A percentile compares a stretch with the other conserved stretches of the same genome.
These are phyloP conservation scores for Fusarium subtropicale DNA, from an alignment of 2,329 filamentous ascomycete species.

Conservation along the genomic window DNA sequence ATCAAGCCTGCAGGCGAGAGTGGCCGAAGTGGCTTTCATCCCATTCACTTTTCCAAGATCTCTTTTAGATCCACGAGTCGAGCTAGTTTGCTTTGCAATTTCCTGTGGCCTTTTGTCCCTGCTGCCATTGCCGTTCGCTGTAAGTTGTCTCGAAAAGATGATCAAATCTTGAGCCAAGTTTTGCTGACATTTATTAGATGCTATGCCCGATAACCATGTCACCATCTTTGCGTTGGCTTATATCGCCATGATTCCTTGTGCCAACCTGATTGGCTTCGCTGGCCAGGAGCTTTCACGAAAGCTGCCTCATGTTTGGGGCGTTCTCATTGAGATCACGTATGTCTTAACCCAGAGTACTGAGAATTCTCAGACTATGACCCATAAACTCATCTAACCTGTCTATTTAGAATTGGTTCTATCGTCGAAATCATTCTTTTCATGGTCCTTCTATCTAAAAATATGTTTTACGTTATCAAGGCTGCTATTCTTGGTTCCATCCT, in stretches of 20 bases:
- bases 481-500: conserved; percentile 87
- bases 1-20: conserved; percentile 56
- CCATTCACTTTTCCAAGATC: conserved; percentile 58
- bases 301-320: conserved; percentile 77
- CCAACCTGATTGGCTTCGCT: conserved; percentile 62
- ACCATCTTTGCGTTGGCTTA: conserved; percentile 62
- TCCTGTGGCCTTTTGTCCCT: conserved; percentile 64
- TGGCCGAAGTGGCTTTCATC: conserved; percentile 59
- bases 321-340: conserved; percentile 69
- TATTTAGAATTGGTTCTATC: conserved; percentile 70
- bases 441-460: conserved; percentile 69
- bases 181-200: conserved; percentile 46
- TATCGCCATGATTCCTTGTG: conserved; percentile 64
- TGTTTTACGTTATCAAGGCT: conserved; percentile 80
- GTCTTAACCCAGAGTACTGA: conserved; percentile 31
- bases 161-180: neutral
- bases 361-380: no score
- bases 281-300: conserved; percentile 81
- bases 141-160: conserved; percentile 28
- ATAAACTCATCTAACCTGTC: neutral
- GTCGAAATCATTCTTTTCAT: conserved; percentile 89
- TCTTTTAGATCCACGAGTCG: conserved; percentile 58
- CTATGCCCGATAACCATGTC: conserved; percentile 52
- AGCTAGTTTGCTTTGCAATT: conserved; percentile 60
- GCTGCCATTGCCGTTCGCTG: conserved; percentile 59